Evolutionary conservation across 1,284 basidiomycete genomes (phyloP).

Genomic region (Sporisorium exsertum): DNA sequence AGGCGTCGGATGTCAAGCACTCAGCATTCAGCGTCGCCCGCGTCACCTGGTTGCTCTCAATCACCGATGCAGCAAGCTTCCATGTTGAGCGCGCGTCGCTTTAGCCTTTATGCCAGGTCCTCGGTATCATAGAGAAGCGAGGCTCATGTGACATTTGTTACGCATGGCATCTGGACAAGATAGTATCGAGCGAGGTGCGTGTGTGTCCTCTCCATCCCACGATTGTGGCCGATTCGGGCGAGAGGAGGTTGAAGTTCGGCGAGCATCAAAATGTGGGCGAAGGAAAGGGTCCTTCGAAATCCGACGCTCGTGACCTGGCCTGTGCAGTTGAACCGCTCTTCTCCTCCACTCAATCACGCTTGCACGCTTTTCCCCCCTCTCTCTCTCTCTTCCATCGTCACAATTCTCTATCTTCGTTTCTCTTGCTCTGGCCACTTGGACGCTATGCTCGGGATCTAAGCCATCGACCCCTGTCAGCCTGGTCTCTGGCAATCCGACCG

Average conservation of each 20-base stretch:
- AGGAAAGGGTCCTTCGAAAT: not conserved
- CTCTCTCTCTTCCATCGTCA: not conserved
- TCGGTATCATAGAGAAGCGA: not conserved
- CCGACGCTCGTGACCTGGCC: not conserved
- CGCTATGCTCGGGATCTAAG: not conserved
- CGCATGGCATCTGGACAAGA: not conserved
- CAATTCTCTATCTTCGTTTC: not conserved
- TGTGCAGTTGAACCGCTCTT: not conserved
- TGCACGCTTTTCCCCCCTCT: not conserved
- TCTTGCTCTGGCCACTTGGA: not conserved
- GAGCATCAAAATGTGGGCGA: not conserved
- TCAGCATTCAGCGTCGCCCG: too few relatives aligned
- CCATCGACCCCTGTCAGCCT: not conserved
- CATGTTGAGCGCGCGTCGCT: not conserved
- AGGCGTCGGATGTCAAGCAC: too few relatives aligned
- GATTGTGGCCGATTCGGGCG: slow-evolving; percentile 1
- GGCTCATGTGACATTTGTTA: not conserved
- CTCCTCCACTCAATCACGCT: slow-evolving; percentile 2
- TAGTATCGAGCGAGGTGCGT: too few relatives aligned
- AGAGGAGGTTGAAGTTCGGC: not conserved
- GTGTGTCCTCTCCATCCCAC: too few relatives aligned
- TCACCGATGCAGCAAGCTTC: not conserved
- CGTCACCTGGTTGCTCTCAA: not conserved
- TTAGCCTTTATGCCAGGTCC: not conserved
- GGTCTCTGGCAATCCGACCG: not conserved